Conservation (phyloP, 2,329 filamentous ascomycete species). For the Colletotrichum sp. region DNA sequence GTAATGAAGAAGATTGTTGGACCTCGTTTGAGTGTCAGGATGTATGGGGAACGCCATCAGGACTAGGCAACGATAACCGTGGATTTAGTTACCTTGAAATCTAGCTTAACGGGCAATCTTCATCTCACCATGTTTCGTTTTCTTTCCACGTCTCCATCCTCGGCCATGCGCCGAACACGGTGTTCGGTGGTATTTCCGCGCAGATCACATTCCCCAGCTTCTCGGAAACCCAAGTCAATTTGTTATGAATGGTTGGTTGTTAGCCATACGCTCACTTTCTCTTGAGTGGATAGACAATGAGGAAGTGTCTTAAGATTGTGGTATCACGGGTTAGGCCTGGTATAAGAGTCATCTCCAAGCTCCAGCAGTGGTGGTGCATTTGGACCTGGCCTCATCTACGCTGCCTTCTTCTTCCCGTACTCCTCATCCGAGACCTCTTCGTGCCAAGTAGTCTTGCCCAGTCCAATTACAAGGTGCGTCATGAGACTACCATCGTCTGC, state of each 20-base stretch:
- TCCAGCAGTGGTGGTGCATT: background rate
- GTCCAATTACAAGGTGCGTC: conserved; percentile 42
- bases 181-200: background rate
- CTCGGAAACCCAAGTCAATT: background rate
- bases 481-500: conserved; percentile 43
- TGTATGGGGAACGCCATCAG: background rate
- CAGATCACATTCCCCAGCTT: background rate
- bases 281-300: background rate
- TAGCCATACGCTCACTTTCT: background rate
- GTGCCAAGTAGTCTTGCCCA: conserved; percentile 41
- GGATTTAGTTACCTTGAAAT: background rate
- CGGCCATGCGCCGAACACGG: background rate
- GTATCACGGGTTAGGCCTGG: background rate
- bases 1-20: background rate
- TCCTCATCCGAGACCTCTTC: conserved; percentile 40
- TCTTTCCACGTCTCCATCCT: background rate
- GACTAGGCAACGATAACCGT: background rate
- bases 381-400: background rate
- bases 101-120: background rate
- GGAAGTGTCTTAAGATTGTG: background rate
- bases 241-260: background rate
- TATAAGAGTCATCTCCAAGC: background rate
- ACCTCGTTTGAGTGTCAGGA: background rate
- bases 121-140: background rate
- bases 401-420: conserved; percentile 25